phyloP scores from a whole-genome alignment of 2,329 filamentous ascomycete genomes.

The Conoideocrella luteorostrata region DNA sequence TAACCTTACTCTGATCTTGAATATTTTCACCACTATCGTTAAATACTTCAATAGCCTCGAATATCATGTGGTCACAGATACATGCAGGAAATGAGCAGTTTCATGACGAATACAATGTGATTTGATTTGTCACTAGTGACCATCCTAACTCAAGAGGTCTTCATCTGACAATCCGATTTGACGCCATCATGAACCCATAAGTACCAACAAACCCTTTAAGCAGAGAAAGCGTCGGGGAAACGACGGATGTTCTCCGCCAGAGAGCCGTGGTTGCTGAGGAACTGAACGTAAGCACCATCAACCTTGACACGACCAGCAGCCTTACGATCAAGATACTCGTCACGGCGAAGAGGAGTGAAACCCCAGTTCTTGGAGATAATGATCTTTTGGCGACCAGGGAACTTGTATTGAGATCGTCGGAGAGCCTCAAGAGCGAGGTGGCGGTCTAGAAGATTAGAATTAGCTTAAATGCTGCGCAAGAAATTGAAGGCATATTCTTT shows the following conservation, averaged over 20 bases:
- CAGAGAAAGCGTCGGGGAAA: conserved; percentile 88
- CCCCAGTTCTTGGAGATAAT: conserved; percentile 99
- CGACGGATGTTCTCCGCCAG: conserved; percentile 82
- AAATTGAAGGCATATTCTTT: not conserved
- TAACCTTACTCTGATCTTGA: too few relatives aligned
- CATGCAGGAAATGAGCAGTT: not conserved
- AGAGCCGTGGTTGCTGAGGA: conserved; percentile 88
- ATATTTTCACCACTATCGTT: not conserved
- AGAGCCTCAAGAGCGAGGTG: conserved; percentile 95
- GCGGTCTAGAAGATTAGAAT: conserved; percentile 57
- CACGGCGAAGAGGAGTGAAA: conserved; percentile 95
- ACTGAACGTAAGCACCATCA: conserved; percentile 99
- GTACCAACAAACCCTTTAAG: conserved; percentile 35
- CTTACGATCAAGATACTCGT: conserved; percentile 96
- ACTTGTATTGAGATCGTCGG: conserved; percentile 99
- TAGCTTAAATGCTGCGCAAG: conserved; percentile 7
- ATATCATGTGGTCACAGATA: not conserved
- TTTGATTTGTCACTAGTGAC: conserved; percentile 27
- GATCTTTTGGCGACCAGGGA: conserved; percentile 99
- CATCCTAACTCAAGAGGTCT: conserved; percentile 26
- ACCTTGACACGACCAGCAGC: conserved; percentile 88
- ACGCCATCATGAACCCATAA: conserved; percentile 38
- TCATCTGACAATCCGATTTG: conserved; percentile 38
- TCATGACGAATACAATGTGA: conserved; percentile 14
- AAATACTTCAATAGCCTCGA: too few relatives aligned